Percentiles rank a stretch among this genome's conserved stretches.
phyloP scores from a whole-genome alignment of 495 filamentous ascomycete genomes.

The Thozetella sp. region DNA sequence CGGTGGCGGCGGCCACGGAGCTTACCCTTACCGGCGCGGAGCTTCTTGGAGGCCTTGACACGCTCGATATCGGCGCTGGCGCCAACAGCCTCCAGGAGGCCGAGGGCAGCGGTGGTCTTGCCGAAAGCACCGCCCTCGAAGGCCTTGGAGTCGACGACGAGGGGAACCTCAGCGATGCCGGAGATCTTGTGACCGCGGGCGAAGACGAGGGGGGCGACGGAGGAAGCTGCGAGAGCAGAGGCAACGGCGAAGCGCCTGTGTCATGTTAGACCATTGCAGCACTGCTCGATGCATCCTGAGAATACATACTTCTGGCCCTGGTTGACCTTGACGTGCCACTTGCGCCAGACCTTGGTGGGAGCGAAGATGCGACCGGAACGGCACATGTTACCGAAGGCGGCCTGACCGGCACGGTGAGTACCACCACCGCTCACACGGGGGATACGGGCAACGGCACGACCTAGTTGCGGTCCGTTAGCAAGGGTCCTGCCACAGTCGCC shows the following conservation, averaged over 20 bases:
- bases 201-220: slow-evolving; percentile 88
- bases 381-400: slow-evolving; percentile 99
- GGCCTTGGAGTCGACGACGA: slow-evolving; percentile 87
- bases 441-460: slow-evolving; percentile 99
- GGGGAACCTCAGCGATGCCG: slow-evolving; percentile 91
- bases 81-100: slow-evolving; percentile 85
- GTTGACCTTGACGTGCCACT: slow-evolving; percentile 99
- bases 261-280: slow-evolving; percentile 16
- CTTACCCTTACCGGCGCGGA: slow-evolving; percentile 98
- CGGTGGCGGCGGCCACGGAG: slow-evolving; percentile 90
- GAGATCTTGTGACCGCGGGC: slow-evolving; percentile 96
- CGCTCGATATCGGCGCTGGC: slow-evolving; percentile 89
- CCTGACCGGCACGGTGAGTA: slow-evolving; percentile 99
- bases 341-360: slow-evolving; percentile 99
- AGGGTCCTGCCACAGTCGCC: slow-evolving; percentile 2
- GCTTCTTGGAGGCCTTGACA: slow-evolving; percentile 90
- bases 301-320: slow-evolving; percentile 83
- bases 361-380: slow-evolving; percentile 99
- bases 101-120: slow-evolving; percentile 88
- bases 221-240: slow-evolving; percentile 95
- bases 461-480: slow-evolving; percentile 47
- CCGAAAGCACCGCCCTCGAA: slow-evolving; percentile 75
- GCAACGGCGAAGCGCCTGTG: slow-evolving; percentile 91
- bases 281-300: not conserved
- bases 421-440: slow-evolving; percentile 99